A percentile compares a stretch with the other conserved stretches of the same genome.
Conservation (phyloP, 805 yeast genomes). For the Metschnikowia amazonensis region DNA sequence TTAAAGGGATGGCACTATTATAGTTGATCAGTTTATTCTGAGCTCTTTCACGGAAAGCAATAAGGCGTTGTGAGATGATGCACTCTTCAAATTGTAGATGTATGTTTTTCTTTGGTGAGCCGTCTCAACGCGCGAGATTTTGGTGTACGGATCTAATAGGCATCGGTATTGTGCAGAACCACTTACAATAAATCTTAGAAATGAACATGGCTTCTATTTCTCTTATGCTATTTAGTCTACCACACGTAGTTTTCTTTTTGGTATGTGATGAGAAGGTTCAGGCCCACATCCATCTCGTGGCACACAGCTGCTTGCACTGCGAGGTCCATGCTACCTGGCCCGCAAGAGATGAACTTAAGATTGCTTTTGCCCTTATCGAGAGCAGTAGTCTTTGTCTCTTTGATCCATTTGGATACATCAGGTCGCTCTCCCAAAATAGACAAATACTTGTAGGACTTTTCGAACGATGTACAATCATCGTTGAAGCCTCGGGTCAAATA, state of each 20-base stretch:
- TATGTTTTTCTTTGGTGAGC: conserved; percentile 4
- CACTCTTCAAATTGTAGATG: neutral
- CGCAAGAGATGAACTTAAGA: conserved; percentile 14
- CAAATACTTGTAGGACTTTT: conserved; percentile 11
- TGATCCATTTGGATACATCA: conserved; percentile 12
- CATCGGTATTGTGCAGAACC: neutral
- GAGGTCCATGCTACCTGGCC: conserved; percentile 15
- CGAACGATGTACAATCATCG: conserved; percentile 12
- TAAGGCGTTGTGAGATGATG: neutral
- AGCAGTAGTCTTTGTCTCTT: conserved; percentile 8
- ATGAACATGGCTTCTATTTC: neutral
- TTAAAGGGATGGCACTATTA: neutral
- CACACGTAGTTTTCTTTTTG: conserved; percentile 14
- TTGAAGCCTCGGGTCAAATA: conserved; percentile 8
- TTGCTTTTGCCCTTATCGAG: conserved; percentile 1
- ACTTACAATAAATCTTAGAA: neutral
- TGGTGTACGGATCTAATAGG: conserved; percentile 2
- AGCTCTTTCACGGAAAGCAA: neutral
- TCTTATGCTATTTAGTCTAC: conserved; percentile 4
- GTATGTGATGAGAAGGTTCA: conserved; percentile 10
- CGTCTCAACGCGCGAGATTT: neutral
- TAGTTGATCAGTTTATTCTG: neutral
- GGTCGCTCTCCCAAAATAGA: conserved; percentile 13
- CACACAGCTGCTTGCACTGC: conserved; percentile 11
- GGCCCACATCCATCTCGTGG: conserved; percentile 10